Conservation (phyloP, 2,329 filamentous ascomycete genomes). For the Colletotrichum falcatum region DNA sequence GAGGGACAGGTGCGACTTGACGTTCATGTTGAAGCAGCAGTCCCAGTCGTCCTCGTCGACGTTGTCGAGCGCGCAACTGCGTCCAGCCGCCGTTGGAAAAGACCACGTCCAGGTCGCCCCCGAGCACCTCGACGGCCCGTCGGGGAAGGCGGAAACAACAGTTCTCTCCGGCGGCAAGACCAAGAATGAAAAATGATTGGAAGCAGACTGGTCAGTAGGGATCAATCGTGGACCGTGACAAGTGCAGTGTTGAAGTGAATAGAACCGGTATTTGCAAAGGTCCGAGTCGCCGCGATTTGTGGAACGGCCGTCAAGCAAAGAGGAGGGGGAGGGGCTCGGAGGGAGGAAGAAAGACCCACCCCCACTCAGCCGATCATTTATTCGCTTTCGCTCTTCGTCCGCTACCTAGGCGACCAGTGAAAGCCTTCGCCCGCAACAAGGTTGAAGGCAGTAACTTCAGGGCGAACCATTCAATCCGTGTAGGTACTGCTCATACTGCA, state of each 20-base stretch:
- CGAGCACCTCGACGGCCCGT: too few species aligned
- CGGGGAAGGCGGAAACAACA: too few species aligned
- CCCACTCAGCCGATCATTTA: slow-evolving; percentile 32
- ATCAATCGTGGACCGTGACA: too few species aligned
- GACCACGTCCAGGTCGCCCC: too few species aligned
- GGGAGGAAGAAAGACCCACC: slow-evolving; percentile 10
- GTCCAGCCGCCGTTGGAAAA: too few species aligned
- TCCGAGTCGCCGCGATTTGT: background rate
- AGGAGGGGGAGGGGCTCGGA: background rate
- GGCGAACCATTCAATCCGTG: background rate
- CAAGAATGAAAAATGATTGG: background rate
- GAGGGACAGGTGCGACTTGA: too few species aligned
- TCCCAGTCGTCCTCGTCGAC: too few species aligned
- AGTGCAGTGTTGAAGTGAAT: too few species aligned
- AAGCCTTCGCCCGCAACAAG: background rate
- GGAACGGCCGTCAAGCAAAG: background rate
- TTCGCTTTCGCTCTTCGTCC: slow-evolving; percentile 8
- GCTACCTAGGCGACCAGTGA: background rate
- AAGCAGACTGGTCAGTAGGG: too few species aligned
- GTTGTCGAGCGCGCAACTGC: too few species aligned
- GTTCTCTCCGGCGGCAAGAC: background rate
- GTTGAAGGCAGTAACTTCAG: background rate
- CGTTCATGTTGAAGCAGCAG: too few species aligned
- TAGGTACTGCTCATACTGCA: background rate
- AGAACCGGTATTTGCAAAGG: background rate